Evolutionary conservation across 495 filamentous ascomycete genomes (phyloP).

Genomic region (Podospora comata): DNA sequence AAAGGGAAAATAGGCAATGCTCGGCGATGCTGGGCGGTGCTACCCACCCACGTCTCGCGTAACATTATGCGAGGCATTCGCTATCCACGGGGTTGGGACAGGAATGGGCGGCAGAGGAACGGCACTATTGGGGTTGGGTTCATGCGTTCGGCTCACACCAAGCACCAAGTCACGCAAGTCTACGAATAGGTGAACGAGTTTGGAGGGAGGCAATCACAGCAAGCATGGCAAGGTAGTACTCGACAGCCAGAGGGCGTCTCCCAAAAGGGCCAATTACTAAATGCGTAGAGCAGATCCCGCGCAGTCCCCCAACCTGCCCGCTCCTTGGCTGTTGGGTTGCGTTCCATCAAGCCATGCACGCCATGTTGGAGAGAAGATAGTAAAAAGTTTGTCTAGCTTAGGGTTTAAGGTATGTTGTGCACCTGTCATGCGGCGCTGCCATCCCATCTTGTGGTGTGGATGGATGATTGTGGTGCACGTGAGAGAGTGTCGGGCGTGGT

Average conservation of each 20-base stretch:
- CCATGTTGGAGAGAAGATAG: neutral
- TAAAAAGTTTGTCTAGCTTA: neutral
- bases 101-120: conserved; percentile 1
- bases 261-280: conserved; percentile 7
- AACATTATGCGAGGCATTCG: neutral
- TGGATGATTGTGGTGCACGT: neutral
- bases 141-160: conserved; percentile 2
- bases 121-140: conserved; percentile 8
- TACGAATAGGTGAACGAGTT: neutral
- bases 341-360: neutral
- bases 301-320: neutral
- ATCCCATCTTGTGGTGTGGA: neutral
- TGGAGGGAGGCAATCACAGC: neutral
- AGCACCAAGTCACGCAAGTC: conserved; percentile 1
- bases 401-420: neutral
- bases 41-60: conserved; percentile 6
- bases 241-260: conserved; percentile 2
- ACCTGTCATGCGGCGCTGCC: neutral
- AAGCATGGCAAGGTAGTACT: conserved; percentile 7
- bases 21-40: neutral
- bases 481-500: neutral
- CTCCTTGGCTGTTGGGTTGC: neutral
- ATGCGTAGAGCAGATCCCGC: neutral
- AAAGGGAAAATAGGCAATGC: too few relatives aligned
- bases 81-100: conserved; percentile 13